phyloP scores from a whole-genome alignment of 2,329 filamentous ascomycete genomes.

The Alternaria hordeiaustralica region DNA sequence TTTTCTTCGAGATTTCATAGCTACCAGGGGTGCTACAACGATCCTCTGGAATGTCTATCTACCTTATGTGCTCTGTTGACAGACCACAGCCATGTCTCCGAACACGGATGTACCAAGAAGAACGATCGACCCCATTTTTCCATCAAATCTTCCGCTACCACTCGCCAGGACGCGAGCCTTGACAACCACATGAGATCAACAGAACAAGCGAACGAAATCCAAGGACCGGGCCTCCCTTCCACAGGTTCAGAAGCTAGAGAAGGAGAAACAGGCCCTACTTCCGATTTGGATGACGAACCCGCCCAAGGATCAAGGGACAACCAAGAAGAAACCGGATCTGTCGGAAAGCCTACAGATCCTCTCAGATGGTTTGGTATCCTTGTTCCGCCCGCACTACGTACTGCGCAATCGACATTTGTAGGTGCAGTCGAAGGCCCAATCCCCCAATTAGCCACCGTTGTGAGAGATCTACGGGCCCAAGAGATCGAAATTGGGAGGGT shows the following conservation, averaged over 20 bases:
- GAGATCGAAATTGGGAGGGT: constrained; percentile 72
- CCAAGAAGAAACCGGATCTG: constrained; percentile 1
- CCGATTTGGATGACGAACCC: neutral
- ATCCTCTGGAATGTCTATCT: neutral
- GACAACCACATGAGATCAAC: neutral
- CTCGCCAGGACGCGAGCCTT: neutral
- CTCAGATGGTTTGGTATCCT: constrained; percentile 63
- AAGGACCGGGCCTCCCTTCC: neutral
- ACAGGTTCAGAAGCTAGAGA: neutral
- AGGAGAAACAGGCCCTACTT: neutral
- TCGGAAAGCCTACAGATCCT: constrained; percentile 56
- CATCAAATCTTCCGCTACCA: neutral
- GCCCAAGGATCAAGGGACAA: neutral
- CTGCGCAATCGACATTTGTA: constrained; percentile 66
- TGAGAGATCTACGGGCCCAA: constrained; percentile 66
- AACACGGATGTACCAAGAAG: constrained; percentile 19
- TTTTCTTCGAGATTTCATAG: too few species aligned
- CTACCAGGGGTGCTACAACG: neutral
- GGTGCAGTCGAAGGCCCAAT: constrained; percentile 64
- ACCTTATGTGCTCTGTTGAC: neutral
- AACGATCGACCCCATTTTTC: constrained; percentile 4
- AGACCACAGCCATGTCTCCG: neutral
- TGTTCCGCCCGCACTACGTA: constrained; percentile 56
- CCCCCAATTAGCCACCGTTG: constrained; percentile 63
- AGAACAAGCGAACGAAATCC: neutral